Evolutionary conservation across 2,329 filamentous ascomycete genomes (phyloP), one percentile per base, ranked within the genome.

Genomic region (Fusarium nelsonii): DNA sequence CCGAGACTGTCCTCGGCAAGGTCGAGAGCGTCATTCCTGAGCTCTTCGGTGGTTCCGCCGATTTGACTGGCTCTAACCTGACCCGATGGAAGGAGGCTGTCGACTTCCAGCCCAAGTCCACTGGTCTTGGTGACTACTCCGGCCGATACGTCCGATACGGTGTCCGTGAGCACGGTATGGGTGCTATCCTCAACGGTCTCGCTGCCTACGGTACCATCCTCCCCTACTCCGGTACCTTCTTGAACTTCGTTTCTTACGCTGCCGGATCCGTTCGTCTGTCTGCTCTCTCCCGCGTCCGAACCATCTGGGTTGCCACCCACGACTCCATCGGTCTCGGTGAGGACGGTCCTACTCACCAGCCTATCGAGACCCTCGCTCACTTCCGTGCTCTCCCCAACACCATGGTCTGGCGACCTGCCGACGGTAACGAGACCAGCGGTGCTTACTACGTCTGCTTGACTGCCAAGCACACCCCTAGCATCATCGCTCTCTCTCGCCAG

Each of bases 291-390:
- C 94, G 92, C 82, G 88, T 94, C 81, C 95, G 95, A 77, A 87
- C 90, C 79, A 94, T 99, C 86, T 97, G 96, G 91, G 88, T 98
- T 75, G 95, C 96, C 77, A 98, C 95, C 75, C 95, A 98, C 88
- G 95, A 98, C 88, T 97, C 95, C 72, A 99, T 99, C 77, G 96
- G 96, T 87, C 93, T 98, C 74, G 96, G 96, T 83, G 96, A 99
- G 86, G 96, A 99, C 79, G 96, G 96, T 70, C 95, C 96, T 74
- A 99, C 96, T 60, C 96, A 99, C 85, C 96, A 99, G 88, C 96
- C 96, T 81, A 97, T 99, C 75, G 96, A 99, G 90, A 97, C 94
- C 44, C 90, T 98, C 70, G 92, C 94, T 65, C 96, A 98, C 85
- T 98, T 98, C 93, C 95, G 96, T 81, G 96, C 96, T 72, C 89